Evolutionary conservation across 352 stramenopile species (phyloP), one percentile per base, ranked within the genome.

Genomic region (Peronospora farinosa): DNA sequence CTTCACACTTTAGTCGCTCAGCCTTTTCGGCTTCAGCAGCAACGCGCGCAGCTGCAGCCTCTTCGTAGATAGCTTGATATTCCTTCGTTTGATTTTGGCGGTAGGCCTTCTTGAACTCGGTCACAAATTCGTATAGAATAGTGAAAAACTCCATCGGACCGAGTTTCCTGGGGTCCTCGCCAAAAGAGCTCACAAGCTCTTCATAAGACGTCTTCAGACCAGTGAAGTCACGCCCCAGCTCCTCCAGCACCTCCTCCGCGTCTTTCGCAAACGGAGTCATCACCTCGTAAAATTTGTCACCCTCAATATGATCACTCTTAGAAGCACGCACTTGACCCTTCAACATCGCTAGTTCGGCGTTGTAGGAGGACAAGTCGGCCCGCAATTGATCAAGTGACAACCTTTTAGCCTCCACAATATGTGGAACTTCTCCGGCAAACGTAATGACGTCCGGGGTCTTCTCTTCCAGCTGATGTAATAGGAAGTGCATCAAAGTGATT

Each of bases 61-160:
- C 68, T n/a, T 89, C 77, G 23, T 86, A 93, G 36, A 91, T 88
- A 2, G 70, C 43, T 44, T 88, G 72, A 42, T 82, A 88, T 53
- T 93, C 82, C 56, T 93, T 93, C 5, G 78, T 90, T 43, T 93
- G 82, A 35, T 93, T 93, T 55, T 90, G 77, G 25, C 82, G 79
- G 38, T 90, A 93, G 0, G 82, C 82, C 51, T 93, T 93, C 62
- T 93, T 93, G 53, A 93, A 89, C 41, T 91, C 83, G 1, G 62
- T 83, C 32, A 88, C 73, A 47, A 93, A 93, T 45, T 92, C 78
- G 40, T 92, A 76, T 37, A 93, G 17, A 45, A 90, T 86, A 10
- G 69, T 65, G 39, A 93, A 93, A 45, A 92, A 93, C 17, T 91
- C 79, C 54, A 84, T 89, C 2, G 83, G 77, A 2, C 80, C 78